These are phyloP conservation scores for Magnaporthiopsis incrustans DNA, from an alignment of 2,329 filamentous ascomycete species.

Conservation along the genomic window DNA sequence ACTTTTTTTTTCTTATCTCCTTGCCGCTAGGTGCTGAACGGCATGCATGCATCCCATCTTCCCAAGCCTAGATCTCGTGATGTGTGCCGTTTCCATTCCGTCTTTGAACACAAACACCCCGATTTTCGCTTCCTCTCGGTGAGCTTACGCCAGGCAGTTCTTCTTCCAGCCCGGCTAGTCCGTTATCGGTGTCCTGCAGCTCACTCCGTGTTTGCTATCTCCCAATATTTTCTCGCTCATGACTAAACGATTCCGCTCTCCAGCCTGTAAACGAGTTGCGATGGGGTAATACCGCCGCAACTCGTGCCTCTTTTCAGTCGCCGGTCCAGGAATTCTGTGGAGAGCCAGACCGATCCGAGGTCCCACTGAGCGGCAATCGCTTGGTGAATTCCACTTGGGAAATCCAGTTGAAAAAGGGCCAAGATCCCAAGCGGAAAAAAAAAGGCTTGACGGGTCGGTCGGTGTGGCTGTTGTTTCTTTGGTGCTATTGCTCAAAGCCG, in stretches of 20 bases:
- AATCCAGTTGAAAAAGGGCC: neutral
- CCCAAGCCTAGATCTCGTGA: neutral
- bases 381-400: neutral
- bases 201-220: neutral
- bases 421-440: neutral
- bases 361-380: neutral
- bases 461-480: neutral
- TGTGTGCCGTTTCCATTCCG: neutral
- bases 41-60: too few species aligned
- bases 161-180: neutral
- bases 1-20: too few species aligned
- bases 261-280: conserved; percentile 4
- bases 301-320: conserved; percentile 6
- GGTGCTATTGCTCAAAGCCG: neutral
- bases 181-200: neutral
- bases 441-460: neutral
- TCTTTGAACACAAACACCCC: neutral
- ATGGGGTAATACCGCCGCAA: conserved; percentile 11
- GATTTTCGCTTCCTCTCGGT: too few species aligned
- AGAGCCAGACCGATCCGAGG: neutral
- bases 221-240: neutral
- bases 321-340: neutral
- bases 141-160: too few species aligned
- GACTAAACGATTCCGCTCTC: neutral
- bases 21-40: too few species aligned